phyloP scores from a whole-genome alignment of 305 asterid species.

The Rubia peregrina region DNA sequence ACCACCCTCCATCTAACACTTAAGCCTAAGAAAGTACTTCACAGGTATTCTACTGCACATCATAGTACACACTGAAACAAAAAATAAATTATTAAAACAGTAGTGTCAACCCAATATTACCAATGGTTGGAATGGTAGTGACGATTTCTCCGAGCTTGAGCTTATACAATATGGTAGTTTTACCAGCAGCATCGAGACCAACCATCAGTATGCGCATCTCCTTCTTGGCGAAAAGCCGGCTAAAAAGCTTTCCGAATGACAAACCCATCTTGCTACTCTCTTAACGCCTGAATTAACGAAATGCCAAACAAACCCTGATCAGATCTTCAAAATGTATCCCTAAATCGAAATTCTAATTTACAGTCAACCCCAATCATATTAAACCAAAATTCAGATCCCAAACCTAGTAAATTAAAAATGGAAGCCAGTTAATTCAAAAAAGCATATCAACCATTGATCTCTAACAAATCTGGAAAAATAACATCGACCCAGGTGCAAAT shows the following conservation, averaged over 20 bases:
- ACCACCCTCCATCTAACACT: neutral
- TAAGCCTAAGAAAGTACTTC: neutral
- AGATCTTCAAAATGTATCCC: neutral
- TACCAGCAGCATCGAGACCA: conserved; percentile 96
- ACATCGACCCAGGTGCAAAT: neutral
- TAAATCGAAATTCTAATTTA: neutral
- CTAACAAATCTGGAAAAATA: neutral
- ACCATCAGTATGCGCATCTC: conserved; percentile 91
- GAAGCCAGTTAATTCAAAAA: neutral
- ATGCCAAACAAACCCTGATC: neutral
- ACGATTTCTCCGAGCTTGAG: conserved; percentile 89
- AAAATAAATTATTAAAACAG: neutral
- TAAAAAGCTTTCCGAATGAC: conserved; percentile 76
- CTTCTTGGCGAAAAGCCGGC: conserved; percentile 78
- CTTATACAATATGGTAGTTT: conserved; percentile 82
- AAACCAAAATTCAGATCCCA: neutral
- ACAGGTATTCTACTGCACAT: neutral
- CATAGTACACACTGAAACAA: no score
- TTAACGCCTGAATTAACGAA: conserved; percentile 21
- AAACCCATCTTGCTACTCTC: conserved; percentile 52
- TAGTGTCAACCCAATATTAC: conserved; percentile 24
- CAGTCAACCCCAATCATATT: neutral
- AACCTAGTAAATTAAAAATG: neutral
- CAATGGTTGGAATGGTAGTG: conserved; percentile 79
- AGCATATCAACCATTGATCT: neutral